Percentiles rank a stretch among this genome's conserved stretches.
phyloP scores from a whole-genome alignment of 495 filamentous ascomycete genomes.

The Cetradonia linearis region DNA sequence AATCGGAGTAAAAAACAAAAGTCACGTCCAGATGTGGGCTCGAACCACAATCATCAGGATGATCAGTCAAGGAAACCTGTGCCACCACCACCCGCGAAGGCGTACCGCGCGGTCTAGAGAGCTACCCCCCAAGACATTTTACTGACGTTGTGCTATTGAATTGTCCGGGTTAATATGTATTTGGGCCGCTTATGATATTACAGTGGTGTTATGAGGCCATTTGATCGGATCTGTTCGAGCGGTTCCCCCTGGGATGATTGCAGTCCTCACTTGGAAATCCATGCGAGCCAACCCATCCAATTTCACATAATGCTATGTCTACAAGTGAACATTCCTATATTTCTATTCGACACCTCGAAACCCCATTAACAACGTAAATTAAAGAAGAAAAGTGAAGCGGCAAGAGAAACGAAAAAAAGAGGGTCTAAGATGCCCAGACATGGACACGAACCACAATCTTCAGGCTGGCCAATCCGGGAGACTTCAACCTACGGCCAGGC shows the following conservation, averaged over 20 bases:
- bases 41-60: neutral
- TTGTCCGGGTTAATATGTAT: neutral
- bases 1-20: neutral
- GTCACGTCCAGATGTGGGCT: neutral
- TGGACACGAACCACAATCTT: constrained; percentile 2
- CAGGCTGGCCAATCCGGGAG: neutral
- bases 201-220: neutral
- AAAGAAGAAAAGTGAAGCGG: neutral
- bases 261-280: too few relatives aligned
- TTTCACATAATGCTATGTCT: neutral
- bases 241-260: neutral
- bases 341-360: neutral
- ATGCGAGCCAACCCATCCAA: too few relatives aligned
- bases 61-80: neutral
- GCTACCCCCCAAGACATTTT: neutral
- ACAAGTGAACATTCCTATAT: neutral
- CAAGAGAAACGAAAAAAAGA: neutral
- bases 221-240: neutral
- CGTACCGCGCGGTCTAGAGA: neutral
- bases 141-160: constrained; percentile 4
- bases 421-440: neutral
- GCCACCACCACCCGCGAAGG: neutral
- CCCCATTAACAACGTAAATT: neutral
- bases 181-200: neutral
- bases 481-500: neutral